Evolutionary conservation across 1,139 yeast genomes (phyloP), one percentile per base, ranked within the genome.

Genomic region (Geotrichum cucujoidarum): DNA sequence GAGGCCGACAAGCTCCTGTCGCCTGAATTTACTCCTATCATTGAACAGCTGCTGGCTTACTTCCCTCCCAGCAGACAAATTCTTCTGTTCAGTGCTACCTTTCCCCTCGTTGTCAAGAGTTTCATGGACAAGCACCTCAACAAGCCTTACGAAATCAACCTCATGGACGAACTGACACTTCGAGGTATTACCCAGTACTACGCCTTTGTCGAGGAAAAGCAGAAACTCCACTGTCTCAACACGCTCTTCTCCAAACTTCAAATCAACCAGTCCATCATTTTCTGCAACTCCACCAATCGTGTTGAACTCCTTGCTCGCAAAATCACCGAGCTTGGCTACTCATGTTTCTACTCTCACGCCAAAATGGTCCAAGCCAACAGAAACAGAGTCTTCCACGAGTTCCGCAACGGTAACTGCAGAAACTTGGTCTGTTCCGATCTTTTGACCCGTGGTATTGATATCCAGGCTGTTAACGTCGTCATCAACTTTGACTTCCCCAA

Each of bases 401-500:
- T 92, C 69, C 86, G 98, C 76, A 95, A 89, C 69, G 98, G 98
- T 47, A 90, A 88, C 67, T 96, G 94, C 63, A 85, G 98, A 73
- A 92, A 94, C 63, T 77, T 92, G 62, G 98, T 92, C 34, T 92
- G 98, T 71, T 87, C 97, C 0, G 98, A 94, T 72, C 76, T 92
- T 57, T 78, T 94, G 59, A 92, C 98, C 33, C 87, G 98, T 77
- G 98, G 98, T 80, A 92, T 92, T 61, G 99, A 92, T 75, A 92
- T 92, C 60, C 98, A 94, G 70, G 97, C 97, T 11, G 99, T 92
- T 56, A 94, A 94, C 64, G 98, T 92, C 43, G 98, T 92, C 49
- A 87, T 92, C 62, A 92, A 92, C 71, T 94, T 92, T 68, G 98
- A 92, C 70, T 92, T 92, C 81, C 98, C 99, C 54, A 92, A 92